These are phyloP conservation scores for Hevea brasiliensis DNA, from an alignment of 345 rosid genomes.

Conservation along the genomic window DNA sequence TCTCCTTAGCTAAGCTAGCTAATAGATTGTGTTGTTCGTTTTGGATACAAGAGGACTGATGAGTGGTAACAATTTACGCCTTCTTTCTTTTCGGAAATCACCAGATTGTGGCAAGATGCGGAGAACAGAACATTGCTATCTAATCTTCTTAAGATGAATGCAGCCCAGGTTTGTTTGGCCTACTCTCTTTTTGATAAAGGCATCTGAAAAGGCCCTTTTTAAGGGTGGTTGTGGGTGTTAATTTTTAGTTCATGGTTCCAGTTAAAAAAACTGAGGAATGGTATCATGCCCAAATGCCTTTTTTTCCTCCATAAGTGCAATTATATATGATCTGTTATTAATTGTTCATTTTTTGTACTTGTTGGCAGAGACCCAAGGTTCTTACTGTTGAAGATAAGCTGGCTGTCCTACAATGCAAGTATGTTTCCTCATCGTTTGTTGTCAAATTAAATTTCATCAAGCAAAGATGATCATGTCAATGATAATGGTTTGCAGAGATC, in stretches of 20 bases:
- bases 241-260: neutral
- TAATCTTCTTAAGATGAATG: slow-evolving; percentile 63
- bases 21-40: neutral
- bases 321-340: neutral
- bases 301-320: neutral
- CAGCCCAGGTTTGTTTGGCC: slow-evolving; percentile 55
- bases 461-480: neutral
- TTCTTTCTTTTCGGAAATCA: slow-evolving; percentile 10
- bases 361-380: slow-evolving; percentile 80
- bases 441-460: neutral
- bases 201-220: neutral
- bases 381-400: slow-evolving; percentile 85
- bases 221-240: too few species aligned
- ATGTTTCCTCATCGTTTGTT: slow-evolving; percentile 25
- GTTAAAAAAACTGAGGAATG: neutral
- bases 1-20: neutral
- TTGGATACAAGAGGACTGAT: neutral
- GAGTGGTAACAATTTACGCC: neutral
- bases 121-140: slow-evolving; percentile 70
- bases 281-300: neutral
- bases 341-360: slow-evolving; percentile 10
- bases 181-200: neutral
- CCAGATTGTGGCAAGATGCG: slow-evolving; percentile 97
- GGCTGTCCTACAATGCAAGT: slow-evolving; percentile 82
- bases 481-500: slow-evolving; percentile 53